Percentiles rank a stretch among this genome's conserved stretches.
Conservation (phyloP, 805 yeast species). For the Barnettozyma wickerhamii region DNA sequence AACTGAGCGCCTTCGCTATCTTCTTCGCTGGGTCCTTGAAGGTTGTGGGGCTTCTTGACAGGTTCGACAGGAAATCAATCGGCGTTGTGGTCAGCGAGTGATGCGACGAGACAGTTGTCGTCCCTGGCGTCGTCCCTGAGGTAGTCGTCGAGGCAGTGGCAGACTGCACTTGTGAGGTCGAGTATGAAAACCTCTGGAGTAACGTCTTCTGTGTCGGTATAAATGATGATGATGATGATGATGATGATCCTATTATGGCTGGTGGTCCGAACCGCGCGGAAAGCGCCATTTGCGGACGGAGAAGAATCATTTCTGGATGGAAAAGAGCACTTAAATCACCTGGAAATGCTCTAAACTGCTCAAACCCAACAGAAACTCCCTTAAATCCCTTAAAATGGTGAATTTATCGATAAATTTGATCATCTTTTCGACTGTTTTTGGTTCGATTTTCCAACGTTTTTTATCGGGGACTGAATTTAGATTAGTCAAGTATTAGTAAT, state of each 20-base stretch:
- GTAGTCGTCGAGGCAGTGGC: background rate
- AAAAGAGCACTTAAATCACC: too few species aligned
- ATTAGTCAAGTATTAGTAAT: too few species aligned
- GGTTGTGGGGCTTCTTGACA: conserved; percentile 15
- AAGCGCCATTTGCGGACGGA: conserved; percentile 5
- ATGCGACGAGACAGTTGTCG: too few species aligned
- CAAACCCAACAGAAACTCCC: too few species aligned
- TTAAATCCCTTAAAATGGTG: too few species aligned
- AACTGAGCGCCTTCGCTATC: conserved; percentile 29
- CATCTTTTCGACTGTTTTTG: too few species aligned
- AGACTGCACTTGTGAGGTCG: background rate
- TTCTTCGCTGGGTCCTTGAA: conserved; percentile 9
- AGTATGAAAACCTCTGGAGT: background rate
- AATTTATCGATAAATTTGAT: too few species aligned
- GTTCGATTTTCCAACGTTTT: conserved; percentile 3
- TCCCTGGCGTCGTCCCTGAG: too few species aligned
- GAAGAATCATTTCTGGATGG: conserved; percentile 12
- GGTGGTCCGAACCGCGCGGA: conserved; percentile 1
- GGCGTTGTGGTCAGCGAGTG: conserved; percentile 28
- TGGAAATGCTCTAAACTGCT: too few species aligned
- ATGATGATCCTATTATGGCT: too few species aligned
- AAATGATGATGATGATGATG: too few species aligned
- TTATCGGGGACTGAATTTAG: conserved; percentile 9
- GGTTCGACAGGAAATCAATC: conserved; percentile 34
- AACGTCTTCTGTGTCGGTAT: background rate